Base-by-base conservation (phyloP, 1,284 basidiomycete genomes). In the Pseudozyma pruni region DNA sequence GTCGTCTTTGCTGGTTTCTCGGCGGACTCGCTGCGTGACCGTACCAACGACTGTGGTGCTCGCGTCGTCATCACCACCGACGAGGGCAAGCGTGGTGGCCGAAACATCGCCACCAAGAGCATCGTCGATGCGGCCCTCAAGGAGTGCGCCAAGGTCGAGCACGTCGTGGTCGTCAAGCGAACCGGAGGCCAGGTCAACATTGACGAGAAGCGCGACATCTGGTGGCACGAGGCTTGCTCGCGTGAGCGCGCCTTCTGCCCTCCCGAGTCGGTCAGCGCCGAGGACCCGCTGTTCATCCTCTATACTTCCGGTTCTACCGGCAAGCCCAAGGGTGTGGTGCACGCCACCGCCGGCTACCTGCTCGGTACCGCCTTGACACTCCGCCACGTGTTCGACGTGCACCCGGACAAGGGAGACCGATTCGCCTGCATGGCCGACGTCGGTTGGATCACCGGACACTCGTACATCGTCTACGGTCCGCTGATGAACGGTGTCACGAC, bases 391-490 rank as follows among this genome's bases (percentile, higher is more conserved):
- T 98, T 98, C 79, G 96, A 98, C 83, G 89, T 97, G 27, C 96
- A 98, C 67, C 72, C 75, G 91, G 94, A 77, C 54, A 75, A 59
- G 22, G 72, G 83, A 32, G 84, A 85, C 69, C 78, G 79, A 74
- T 98, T 95, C 83, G 95, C 91, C 6, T 98, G 96, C 86, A 95
- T 98, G 94, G 95, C 95, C 67, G 95, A 98, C 82, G 88, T 98
- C 56, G 95, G 95, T 78, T 98, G 95, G 95, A 97, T 98, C 85
- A 98, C 95, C 4, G 95, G 95, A 34, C 95, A 98, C 86, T 92
- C 92, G 11, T 94, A 98, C 86, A 98, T 98, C 83, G 88, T 98
- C 73, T 98, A 98, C 84, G 95, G 96, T 20, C 96, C 96, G 5
- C 88, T 98, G 59, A 86, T 88, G 60, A 92, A 93, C 83, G 95